Evolutionary conservation across 768 basidiomycete species (phyloP), one percentile per base, ranked within the genome.

Genomic region (Heimioporus sp.): DNA sequence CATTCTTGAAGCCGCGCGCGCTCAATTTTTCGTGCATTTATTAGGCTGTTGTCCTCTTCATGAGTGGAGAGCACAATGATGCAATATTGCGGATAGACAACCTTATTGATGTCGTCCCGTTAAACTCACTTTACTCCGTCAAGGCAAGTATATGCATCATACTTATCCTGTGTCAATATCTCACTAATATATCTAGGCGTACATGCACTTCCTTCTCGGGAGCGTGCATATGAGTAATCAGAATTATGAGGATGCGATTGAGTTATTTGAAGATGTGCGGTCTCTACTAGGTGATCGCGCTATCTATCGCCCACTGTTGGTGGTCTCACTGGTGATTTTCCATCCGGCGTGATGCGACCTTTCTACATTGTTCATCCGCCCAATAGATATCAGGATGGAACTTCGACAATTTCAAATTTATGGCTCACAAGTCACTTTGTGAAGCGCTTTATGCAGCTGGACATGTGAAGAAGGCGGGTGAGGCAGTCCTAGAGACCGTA

Each of bases 191-290:
- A 21, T 28, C 21, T 2, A n/a, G 57, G 55, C 53, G 15, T 36
- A 44, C 17, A 57, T 57, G 56, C 13, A 46, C 11, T 36, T 56
- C 30, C 36, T 52, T 3, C 36, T 54, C 19, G 57, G 54, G 12
- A 35, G 28, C 15, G 34, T 13, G 9, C 7, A 3, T 1, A 20
- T 52, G 45, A 31, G 52, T 6, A 13, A 12, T 12, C 31, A 36
- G 2, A 24, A 49, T 5, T 44, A 48, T 13, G 21, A 32, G 6
- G 2, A 9, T 21, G 52, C 52, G 3, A 21, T 54, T 35, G 13
- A 37, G 5, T 20, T 30, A 6, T 49, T 49, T 10, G 34, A 49
- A 34, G 32, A 16, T 5, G 35, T 24, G 19, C 45, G 20, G 6
- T 11, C 4, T 3, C 30, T 20, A 21, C 24, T 42, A 24, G 5